Conservation (phyloP, 495 filamentous ascomycete species). For the Filosporella fistucella region DNA sequence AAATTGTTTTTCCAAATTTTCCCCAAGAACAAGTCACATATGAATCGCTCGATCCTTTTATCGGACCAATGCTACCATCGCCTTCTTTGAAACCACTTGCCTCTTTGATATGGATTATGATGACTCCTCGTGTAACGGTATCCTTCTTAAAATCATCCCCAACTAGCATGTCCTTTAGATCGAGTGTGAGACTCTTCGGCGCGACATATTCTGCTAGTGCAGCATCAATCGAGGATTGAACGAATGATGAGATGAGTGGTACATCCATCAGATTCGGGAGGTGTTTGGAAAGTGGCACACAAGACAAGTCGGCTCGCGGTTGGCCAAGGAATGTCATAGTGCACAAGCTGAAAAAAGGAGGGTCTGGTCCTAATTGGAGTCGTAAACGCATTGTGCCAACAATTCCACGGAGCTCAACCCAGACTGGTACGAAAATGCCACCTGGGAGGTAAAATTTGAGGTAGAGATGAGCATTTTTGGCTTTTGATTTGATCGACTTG, state of each 20-base stretch:
- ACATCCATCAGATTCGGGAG: slow-evolving; percentile 68
- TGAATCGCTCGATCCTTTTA: slow-evolving; percentile 60
- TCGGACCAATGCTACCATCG: slow-evolving; percentile 48
- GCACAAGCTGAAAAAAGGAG: slow-evolving; percentile 65
- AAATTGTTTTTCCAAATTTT: slow-evolving; percentile 67
- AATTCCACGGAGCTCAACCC: slow-evolving; percentile 66
- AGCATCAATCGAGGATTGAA: slow-evolving; percentile 67
- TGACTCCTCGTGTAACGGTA: slow-evolving; percentile 55
- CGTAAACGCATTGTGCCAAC: slow-evolving; percentile 61
- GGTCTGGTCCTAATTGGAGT: slow-evolving; percentile 66
- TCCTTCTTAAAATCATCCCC: slow-evolving; percentile 77
- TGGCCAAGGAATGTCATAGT: slow-evolving; percentile 75
- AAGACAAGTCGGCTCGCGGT: slow-evolving; percentile 64
- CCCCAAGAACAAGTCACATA: slow-evolving; percentile 71
- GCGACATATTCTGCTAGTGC: slow-evolving; percentile 69
- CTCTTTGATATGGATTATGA: slow-evolving; percentile 57
- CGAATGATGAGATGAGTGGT: slow-evolving; percentile 66
- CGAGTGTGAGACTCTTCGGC: slow-evolving; percentile 65
- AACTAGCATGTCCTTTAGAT: slow-evolving; percentile 68
- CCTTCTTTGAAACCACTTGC: slow-evolving; percentile 64
- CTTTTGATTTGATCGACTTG: slow-evolving; percentile 51
- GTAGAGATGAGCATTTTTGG: slow-evolving; percentile 66
- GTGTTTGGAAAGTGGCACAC: slow-evolving; percentile 60
- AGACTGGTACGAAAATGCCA: slow-evolving; percentile 56
- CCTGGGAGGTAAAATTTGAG: slow-evolving; percentile 63